Percentiles rank a stretch among this genome's conserved stretches.
Evolutionary conservation across 2,329 filamentous ascomycete species (phyloP).

Genomic region (Teratosphaeria pseudoeucalypti): DNA sequence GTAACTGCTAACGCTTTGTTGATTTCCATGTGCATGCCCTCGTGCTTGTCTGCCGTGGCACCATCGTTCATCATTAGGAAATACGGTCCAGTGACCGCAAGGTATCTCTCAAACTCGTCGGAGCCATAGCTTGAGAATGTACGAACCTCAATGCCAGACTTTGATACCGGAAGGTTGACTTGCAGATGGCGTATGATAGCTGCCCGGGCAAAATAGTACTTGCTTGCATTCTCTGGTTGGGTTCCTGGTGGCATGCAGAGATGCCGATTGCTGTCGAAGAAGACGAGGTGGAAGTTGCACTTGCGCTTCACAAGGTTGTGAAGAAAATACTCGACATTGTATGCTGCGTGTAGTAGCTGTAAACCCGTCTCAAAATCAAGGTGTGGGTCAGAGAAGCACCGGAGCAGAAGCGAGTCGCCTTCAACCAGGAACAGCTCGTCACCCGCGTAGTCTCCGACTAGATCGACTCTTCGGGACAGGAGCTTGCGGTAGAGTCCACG

Average conservation of each 20-base stretch:
- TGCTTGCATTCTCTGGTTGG: slow-evolving; percentile 28
- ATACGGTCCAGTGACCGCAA: slow-evolving; percentile 46
- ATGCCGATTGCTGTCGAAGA: slow-evolving; percentile 49
- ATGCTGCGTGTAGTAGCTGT: slow-evolving; percentile 61
- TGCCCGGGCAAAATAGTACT: slow-evolving; percentile 52
- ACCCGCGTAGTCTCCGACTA: slow-evolving; percentile 67
- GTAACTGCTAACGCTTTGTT: slow-evolving; percentile 3
- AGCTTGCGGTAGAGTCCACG: slow-evolving; percentile 29
- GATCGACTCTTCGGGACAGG: slow-evolving; percentile 44
- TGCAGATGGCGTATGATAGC: slow-evolving; percentile 56
- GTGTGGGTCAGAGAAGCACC: slow-evolving; percentile 51
- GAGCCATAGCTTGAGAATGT: slow-evolving; percentile 40
- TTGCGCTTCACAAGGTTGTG: slow-evolving; percentile 49
- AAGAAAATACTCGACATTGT: slow-evolving; percentile 58
- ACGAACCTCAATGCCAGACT: slow-evolving; percentile 35
- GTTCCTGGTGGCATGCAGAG: slow-evolving; percentile 45
- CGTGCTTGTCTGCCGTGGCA: slow-evolving; percentile 19
- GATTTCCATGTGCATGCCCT: slow-evolving; percentile 9
- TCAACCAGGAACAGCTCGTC: slow-evolving; percentile 63
- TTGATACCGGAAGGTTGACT: slow-evolving; percentile 29
- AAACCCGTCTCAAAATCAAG: slow-evolving; percentile 60
- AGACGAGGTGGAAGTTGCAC: slow-evolving; percentile 62
- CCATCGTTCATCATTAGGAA: slow-evolving; percentile 63
- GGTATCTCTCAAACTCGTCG: slow-evolving; percentile 45
- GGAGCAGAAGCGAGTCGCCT: slow-evolving; percentile 58